Evolutionary conservation across 345 rosid genomes (phyloP).

Genomic region (Rubroshorea leprosula): DNA sequence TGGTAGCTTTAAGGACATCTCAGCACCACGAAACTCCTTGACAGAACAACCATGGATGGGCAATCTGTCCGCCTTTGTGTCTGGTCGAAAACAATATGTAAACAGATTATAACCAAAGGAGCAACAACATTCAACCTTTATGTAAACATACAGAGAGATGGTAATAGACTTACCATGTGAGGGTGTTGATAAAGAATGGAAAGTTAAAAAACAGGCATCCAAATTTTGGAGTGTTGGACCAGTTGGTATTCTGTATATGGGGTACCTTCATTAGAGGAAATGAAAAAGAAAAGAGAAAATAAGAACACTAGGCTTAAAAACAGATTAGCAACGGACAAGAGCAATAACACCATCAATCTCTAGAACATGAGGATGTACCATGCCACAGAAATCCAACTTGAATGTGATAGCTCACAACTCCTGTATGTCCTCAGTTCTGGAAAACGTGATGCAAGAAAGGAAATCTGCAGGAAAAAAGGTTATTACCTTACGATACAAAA

Average conservation of each 20-base stretch:
- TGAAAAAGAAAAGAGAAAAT: not conserved
- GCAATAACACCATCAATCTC: not conserved
- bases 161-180: conserved; percentile 26
- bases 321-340: not conserved
- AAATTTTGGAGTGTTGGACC: conserved; percentile 85
- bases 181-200: conserved; percentile 56
- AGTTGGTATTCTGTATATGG: conserved; percentile 79
- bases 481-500: not conserved
- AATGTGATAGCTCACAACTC: conserved; percentile 75
- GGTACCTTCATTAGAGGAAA: conserved; percentile 64
- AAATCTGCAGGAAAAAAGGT: conserved; percentile 38
- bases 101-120: conserved; percentile 1
- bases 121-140: not conserved
- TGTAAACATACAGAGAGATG: not conserved
- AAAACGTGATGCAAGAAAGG: conserved; percentile 66
- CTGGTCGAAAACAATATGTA: conserved; percentile 26
- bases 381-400: conserved; percentile 95
- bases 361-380: conserved; percentile 39
- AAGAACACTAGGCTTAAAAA: not conserved
- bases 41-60: conserved; percentile 15
- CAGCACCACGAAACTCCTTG: conserved; percentile 27
- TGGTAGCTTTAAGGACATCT: conserved; percentile 38
- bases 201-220: conserved; percentile 87
- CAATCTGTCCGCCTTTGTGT: conserved; percentile 22
- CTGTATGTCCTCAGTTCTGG: conserved; percentile 62